Percentiles rank a stretch among this genome's conserved stretches.
phyloP scores from a whole-genome alignment of 345 rosid genomes.

The Melaleuca quinquenervia region DNA sequence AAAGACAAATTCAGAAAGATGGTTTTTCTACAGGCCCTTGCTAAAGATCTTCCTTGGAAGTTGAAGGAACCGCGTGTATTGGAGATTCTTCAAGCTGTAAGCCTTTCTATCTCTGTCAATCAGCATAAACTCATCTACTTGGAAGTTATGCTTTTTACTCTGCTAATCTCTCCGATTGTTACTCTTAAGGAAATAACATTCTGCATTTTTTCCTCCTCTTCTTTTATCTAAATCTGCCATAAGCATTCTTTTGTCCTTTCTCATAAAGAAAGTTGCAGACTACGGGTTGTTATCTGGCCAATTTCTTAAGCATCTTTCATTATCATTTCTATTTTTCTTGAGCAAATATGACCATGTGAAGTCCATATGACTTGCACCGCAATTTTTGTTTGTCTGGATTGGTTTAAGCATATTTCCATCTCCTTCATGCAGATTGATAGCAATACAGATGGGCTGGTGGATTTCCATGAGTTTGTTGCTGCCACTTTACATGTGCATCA shows the following conservation, averaged over 20 bases:
- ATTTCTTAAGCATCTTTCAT: neutral
- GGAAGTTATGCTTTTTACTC: neutral
- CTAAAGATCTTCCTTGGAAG: conserved; percentile 55
- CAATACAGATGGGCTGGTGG: conserved; percentile 42
- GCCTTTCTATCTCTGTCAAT: neutral
- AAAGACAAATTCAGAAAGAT: neutral
- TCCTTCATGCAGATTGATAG: conserved; percentile 31
- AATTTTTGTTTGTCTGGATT: neutral
- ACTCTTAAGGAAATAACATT: neutral
- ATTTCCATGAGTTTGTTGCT: conserved; percentile 42
- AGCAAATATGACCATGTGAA: neutral
- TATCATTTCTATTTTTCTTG: neutral
- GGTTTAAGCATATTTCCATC: neutral
- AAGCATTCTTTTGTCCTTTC: neutral
- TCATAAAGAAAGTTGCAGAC: neutral
- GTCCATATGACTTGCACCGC: neutral
- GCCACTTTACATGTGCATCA: conserved; percentile 46
- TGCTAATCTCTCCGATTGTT: neutral
- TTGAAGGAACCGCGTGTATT: conserved; percentile 33
- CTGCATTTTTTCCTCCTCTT: neutral
- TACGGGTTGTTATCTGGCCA: neutral
- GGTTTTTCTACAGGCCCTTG: conserved; percentile 32
- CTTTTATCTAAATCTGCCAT: neutral
- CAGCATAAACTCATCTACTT: neutral
- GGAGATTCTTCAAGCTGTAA: conserved; percentile 45